Evolutionary conservation across 1,284 basidiomycete species (phyloP), one percentile per base, ranked within the genome.

Genomic region (Leccinum griseonigrum): DNA sequence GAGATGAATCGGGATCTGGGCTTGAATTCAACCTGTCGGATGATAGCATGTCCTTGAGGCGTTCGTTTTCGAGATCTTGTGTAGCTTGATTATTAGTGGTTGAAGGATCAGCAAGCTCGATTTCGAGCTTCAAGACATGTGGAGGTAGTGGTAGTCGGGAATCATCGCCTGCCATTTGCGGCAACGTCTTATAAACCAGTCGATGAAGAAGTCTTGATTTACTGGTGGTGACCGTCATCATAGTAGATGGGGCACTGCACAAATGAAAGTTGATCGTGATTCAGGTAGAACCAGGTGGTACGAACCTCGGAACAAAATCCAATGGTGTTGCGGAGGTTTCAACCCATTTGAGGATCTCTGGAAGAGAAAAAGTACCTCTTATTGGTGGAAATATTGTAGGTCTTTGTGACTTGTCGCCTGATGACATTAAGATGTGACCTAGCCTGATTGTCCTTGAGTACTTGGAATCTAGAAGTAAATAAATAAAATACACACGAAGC

Each of bases 221-320:
- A 22, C 67, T 60, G 8, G 77, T 78, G 9, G 72, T 63, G 11
- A 73, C 68, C 54, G 77, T 71, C 38, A 80, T 71, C 48, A 85
- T 66, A 4, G 71, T 60, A 10, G 76, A 61, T 29, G 85, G 85
- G 34, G 83, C 68, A 70, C 88, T 89, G 31, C 4, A 54, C n/a
- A 40, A 31, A 57, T 22, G 26, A 51, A 46, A 18, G 63, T n/a
- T 18, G 18, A 61, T 57, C 63, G 43, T 22, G 55, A 29, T 34
- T 16, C 53, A 48, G 36, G 57, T 46, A 32, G 54, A 59, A 56
- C 40, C 18, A 55, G 40, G 29, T 7, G 9, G 48, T 31, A 65
- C 74, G 48, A 62, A 88, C 89, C 82, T 86, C 55, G 85, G 78
- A 54, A 82, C 77, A 68, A 90, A 90, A 22, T 79, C 66, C 53